Evolutionary conservation across 805 yeast species (phyloP).

Genomic region (Wickerhamomyces bisporus): DNA sequence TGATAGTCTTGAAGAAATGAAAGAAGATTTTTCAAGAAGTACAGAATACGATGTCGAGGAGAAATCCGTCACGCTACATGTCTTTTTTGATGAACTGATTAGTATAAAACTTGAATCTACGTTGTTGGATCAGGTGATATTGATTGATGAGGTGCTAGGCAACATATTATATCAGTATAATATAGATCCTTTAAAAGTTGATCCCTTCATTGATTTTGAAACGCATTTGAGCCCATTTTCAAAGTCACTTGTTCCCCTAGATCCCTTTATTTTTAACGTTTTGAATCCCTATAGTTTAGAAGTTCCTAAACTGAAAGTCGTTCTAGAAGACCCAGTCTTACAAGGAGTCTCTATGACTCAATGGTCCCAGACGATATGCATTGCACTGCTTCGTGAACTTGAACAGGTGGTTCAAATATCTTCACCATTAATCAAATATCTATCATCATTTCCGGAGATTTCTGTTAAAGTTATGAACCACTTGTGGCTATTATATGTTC

Average conservation of each 20-base stretch:
- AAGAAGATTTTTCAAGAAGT: slow-evolving; percentile 6
- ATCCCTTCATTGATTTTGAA: slow-evolving; percentile 9
- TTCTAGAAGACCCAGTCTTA: neutral
- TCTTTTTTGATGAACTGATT: slow-evolving; percentile 25
- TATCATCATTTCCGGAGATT: slow-evolving; percentile 14
- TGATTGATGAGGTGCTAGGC: slow-evolving; percentile 38
- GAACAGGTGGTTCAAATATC: neutral
- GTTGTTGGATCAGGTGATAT: slow-evolving; percentile 16
- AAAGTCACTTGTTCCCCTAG: slow-evolving; percentile 8
- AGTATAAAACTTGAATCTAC: slow-evolving; percentile 9
- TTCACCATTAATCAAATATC: slow-evolving; percentile 6
- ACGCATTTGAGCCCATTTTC: slow-evolving; percentile 11
- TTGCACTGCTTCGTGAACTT: slow-evolving; percentile 8
- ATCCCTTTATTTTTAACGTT: slow-evolving; percentile 12
- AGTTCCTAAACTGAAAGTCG: neutral
- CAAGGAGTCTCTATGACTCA: neutral
- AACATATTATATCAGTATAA: slow-evolving; percentile 29
- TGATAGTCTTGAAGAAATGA: slow-evolving; percentile 4
- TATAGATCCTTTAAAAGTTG: slow-evolving; percentile 7
- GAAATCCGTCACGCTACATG: slow-evolving; percentile 22
- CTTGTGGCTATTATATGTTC: slow-evolving; percentile 25
- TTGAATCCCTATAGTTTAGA: slow-evolving; percentile 3
- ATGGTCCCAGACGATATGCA: slow-evolving; percentile 13
- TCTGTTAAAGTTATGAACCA: slow-evolving; percentile 25
- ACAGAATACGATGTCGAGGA: slow-evolving; percentile 15